Evolutionary conservation across 2,329 filamentous ascomycete genomes (phyloP).

Genomic region (Monosporascus sp.): DNA sequence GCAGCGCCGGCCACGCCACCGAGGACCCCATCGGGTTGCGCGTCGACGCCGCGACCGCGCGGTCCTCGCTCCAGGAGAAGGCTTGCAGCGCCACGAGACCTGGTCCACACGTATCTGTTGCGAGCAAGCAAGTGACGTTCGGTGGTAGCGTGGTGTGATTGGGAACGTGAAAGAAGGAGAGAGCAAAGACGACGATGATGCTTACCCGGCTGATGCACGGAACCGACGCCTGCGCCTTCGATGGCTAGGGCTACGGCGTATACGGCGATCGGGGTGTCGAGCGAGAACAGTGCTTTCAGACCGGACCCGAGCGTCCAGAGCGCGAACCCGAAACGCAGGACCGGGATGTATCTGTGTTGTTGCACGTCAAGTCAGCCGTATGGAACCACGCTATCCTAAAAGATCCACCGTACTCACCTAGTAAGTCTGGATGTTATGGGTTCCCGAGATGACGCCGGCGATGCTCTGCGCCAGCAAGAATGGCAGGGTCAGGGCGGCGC

Average conservation of each 20-base stretch:
- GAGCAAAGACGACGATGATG: background rate
- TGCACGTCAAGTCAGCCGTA: background rate
- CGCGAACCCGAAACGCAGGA: slow-evolving; percentile 15
- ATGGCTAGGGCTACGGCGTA: slow-evolving; percentile 18
- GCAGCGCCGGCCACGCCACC: slow-evolving; percentile 20
- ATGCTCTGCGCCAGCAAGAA: slow-evolving; percentile 18
- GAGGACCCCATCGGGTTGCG: slow-evolving; percentile 23
- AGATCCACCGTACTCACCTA: slow-evolving; percentile 9
- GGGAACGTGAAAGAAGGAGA: background rate
- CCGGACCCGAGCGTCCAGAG: slow-evolving; percentile 22
- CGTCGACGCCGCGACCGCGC: slow-evolving; percentile 23
- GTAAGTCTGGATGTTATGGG: slow-evolving; percentile 17
- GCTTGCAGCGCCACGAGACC: slow-evolving; percentile 25
- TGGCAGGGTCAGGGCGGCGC: slow-evolving; percentile 20
- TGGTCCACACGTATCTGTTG: background rate
- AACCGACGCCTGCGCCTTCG: slow-evolving; percentile 23
- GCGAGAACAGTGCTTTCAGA: slow-evolving; percentile 20
- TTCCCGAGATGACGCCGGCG: slow-evolving; percentile 14
- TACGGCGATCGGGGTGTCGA: slow-evolving; percentile 11
- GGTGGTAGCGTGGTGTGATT: background rate
- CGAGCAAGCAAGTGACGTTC: background rate
- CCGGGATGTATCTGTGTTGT: slow-evolving; percentile 9
- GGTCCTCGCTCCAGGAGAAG: slow-evolving; percentile 14
- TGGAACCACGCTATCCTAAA: background rate
- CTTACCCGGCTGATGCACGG: slow-evolving; percentile 21